phyloP scores from a whole-genome alignment of 495 filamentous ascomycete species.

The Aspergillus carlsbadensis region DNA sequence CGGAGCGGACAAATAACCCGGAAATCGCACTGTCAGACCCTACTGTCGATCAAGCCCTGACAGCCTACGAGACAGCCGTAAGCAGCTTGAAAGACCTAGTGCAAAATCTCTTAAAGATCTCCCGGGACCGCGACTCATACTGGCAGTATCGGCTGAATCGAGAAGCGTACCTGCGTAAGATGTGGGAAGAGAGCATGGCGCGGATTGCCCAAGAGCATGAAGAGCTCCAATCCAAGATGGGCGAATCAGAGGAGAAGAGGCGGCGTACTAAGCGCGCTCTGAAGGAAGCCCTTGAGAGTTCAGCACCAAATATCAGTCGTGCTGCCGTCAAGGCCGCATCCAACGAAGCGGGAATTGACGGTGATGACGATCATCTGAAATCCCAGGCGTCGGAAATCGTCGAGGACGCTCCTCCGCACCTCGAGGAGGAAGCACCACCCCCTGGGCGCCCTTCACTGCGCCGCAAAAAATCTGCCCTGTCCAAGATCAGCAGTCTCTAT shows the following conservation, averaged over 20 bases:
- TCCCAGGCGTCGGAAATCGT: slow-evolving; percentile 14
- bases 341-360: slow-evolving; percentile 14
- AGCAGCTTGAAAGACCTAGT: slow-evolving; percentile 82
- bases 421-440: not conserved
- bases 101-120: slow-evolving; percentile 86
- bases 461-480: slow-evolving; percentile 32
- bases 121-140: slow-evolving; percentile 87
- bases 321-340: slow-evolving; percentile 35
- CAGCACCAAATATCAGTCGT: slow-evolving; percentile 44
- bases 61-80: slow-evolving; percentile 86
- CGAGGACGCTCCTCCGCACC: slow-evolving; percentile 10
- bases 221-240: slow-evolving; percentile 79
- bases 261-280: slow-evolving; percentile 87
- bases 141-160: slow-evolving; percentile 94
- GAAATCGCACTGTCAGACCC: slow-evolving; percentile 69
- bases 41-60: slow-evolving; percentile 71
- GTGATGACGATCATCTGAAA: slow-evolving; percentile 16
- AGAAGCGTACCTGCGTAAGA: slow-evolving; percentile 79
- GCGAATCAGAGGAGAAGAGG: slow-evolving; percentile 86
- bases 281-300: slow-evolving; percentile 76
- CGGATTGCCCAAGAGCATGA: slow-evolving; percentile 91
- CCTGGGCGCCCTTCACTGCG: slow-evolving; percentile 14
- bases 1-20: slow-evolving; percentile 68
- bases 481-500: slow-evolving; percentile 52
- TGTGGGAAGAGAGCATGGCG: slow-evolving; percentile 99